Evolutionary conservation across 73 alveolate genomes (phyloP), one percentile per base, ranked within the genome.

Genomic region (Halteria grandinella): DNA sequence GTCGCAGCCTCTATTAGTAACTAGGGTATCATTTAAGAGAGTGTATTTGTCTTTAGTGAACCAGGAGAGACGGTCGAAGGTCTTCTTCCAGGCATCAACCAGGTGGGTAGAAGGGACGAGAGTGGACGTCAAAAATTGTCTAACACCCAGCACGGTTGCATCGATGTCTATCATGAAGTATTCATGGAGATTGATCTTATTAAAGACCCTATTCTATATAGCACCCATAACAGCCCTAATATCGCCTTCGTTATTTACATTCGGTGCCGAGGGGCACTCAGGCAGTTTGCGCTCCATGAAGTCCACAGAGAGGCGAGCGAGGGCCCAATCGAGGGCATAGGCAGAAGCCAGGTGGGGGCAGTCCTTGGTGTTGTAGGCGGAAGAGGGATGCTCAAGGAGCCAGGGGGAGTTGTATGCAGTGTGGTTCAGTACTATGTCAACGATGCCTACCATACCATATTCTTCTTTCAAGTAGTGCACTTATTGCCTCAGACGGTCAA

Each of bases 361-460:
- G 64, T 94, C 95, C 40, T 69, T 93, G 14, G 93, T 85, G 71
- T 93, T 93, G 77, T 95, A 95, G 1, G 95, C 96, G 23, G 97
- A 91, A 74, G 93, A 96, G 6, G 97, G 97, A 48, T 85, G 88
- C 4, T 75, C 78, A 36, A 57, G 55, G 1, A 95, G 76, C 97
- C 97, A 93, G 18, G 87, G 93, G 20, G 93, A 73, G 64, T 92
- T 90, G 57, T 75, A 84, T 0, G 99, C 95, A 12, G 98, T 94
- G 75, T 95, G 99, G 88, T 93, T 95, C 20, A 95, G 78, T 44
- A 95, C 98, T 21, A 95, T 91, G 75, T 95, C 99, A 31, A 95
- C 91, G 48, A 95, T 83, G 8, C 84, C 55, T 0, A 89, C 76
- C 71, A 89, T 50, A 7, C 91, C 91, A 27, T 49, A 51, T 18